A percentile compares a stretch with the other conserved stretches of the same genome.
phyloP scores from a whole-genome alignment of 768 basidiomycete species.

The Boletales sp. region DNA sequence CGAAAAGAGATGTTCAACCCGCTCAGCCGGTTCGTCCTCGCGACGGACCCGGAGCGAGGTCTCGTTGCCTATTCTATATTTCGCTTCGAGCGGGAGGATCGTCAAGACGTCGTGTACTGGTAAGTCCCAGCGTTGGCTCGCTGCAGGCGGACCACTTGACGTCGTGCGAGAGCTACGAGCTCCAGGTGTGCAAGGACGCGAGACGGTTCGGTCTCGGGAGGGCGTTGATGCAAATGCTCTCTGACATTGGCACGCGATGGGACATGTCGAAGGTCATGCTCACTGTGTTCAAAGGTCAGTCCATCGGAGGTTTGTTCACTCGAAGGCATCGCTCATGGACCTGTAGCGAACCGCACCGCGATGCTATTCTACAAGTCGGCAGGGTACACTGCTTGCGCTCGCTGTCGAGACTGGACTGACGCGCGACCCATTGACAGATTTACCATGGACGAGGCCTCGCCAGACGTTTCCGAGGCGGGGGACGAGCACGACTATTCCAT shows the following conservation, averaged over 20 bases:
- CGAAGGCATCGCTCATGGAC: conserved; percentile 5
- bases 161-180: conserved; percentile 57
- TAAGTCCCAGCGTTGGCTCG: conserved; percentile 25
- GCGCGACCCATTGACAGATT: conserved; percentile 41
- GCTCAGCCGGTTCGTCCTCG: conserved; percentile 59
- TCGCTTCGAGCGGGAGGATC: conserved; percentile 69
- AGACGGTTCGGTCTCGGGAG: conserved; percentile 60
- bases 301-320: neutral
- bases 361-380: conserved; percentile 48
- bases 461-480: conserved; percentile 33
- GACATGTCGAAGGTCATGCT: conserved; percentile 69
- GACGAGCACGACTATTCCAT: conserved; percentile 38
- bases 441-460: conserved; percentile 48
- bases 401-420: conserved; percentile 4
- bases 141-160: neutral
- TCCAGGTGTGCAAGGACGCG: conserved; percentile 51
- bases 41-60: conserved; percentile 19
- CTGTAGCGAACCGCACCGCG: conserved; percentile 44
- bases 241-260: conserved; percentile 47
- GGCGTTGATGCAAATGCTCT: conserved; percentile 46
- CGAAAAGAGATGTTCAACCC: conserved; percentile 55
- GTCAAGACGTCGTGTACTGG: conserved; percentile 68
- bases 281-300: conserved; percentile 71
- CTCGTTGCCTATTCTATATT: conserved; percentile 51
- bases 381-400: conserved; percentile 41